Evolutionary conservation across 371 early-diverging fungal genomes (phyloP).

Genomic region (Mucor indicus): DNA sequence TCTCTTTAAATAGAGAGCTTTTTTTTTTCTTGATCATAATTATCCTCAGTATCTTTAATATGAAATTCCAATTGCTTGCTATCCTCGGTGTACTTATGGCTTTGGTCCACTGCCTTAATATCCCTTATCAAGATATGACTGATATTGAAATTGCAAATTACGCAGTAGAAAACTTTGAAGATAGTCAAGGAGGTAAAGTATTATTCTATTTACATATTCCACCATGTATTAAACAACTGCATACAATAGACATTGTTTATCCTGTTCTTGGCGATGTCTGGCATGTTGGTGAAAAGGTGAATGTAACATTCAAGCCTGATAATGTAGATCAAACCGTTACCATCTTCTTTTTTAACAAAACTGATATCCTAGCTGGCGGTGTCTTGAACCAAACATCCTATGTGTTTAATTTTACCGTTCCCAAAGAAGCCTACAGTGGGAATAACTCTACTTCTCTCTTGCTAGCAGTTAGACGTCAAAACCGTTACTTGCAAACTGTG

Average conservation of each 20-base stretch:
- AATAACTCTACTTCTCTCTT: constrained; percentile 24
- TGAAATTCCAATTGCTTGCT: too few species aligned
- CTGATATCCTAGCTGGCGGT: constrained; percentile 22
- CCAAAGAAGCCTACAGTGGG: constrained; percentile 16
- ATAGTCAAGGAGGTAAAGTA: too few species aligned
- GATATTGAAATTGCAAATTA: too few species aligned
- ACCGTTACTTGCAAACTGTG: constrained; percentile 24
- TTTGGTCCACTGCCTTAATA: too few species aligned
- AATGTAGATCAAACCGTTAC: constrained; percentile 17
- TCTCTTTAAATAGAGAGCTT: too few species aligned
- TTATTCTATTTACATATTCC: too few species aligned
- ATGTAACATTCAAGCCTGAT: constrained; percentile 11
- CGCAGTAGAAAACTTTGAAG: too few species aligned
- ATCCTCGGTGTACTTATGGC: too few species aligned
- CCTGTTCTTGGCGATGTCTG: constrained; percentile 27
- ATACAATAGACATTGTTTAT: constrained; percentile 25
- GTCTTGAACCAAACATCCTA: constrained; percentile 3
- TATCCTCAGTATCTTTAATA: too few species aligned
- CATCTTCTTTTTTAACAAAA: constrained; percentile 28
- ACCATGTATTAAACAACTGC: too few species aligned
- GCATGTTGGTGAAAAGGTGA: constrained; percentile 35
- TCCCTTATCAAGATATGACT: too few species aligned
- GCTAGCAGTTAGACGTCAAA: constrained; percentile 30
- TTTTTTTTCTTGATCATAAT: too few species aligned
- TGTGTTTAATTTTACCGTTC: constrained; percentile 29